A percentile compares a stretch with the other conserved stretches of the same genome.
Conservation (phyloP, 2,329 filamentous ascomycete species). For the Hirsutella minnesotensis region DNA sequence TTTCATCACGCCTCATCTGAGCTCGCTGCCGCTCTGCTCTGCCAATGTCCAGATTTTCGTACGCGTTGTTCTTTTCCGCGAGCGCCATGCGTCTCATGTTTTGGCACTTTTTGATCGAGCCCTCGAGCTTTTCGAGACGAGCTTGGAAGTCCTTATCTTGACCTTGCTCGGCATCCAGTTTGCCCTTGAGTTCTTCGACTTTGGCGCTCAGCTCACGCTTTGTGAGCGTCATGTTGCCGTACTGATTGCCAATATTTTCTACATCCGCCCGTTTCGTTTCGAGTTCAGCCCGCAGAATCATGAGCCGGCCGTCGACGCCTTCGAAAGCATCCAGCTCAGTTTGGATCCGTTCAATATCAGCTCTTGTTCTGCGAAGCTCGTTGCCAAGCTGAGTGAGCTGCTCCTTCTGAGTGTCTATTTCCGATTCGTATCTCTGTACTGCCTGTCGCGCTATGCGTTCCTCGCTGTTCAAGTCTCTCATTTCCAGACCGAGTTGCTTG, state of each 20-base stretch:
- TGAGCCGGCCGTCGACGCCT: constrained; percentile 55
- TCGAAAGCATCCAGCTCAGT: constrained; percentile 55
- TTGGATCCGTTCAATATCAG: constrained; percentile 35
- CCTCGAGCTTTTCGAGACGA: constrained; percentile 42
- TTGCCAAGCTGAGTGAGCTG: constrained; percentile 32
- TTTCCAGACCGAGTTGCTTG: constrained; percentile 41
- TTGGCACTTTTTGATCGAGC: constrained; percentile 36
- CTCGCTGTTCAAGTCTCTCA: constrained; percentile 37
- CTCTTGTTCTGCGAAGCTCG: constrained; percentile 46
- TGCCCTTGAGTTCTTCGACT: constrained; percentile 27
- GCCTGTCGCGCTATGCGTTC: constrained; percentile 33
- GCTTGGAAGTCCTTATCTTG: constrained; percentile 28
- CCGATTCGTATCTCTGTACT: constrained; percentile 34
- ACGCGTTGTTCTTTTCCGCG: constrained; percentile 48
- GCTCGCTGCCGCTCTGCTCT: constrained; percentile 31
- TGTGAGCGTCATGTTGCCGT: constrained; percentile 35
- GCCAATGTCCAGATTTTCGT: constrained; percentile 36
- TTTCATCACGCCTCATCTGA: constrained; percentile 34
- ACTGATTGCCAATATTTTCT: constrained; percentile 41
- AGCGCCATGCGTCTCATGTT: constrained; percentile 42
- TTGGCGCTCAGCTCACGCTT: constrained; percentile 35
- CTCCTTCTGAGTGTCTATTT: constrained; percentile 29
- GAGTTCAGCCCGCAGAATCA: constrained; percentile 45
- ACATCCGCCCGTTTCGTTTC: constrained; percentile 36
- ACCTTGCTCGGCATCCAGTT: constrained; percentile 18